Conservation (phyloP, 1,139 yeast genomes). For the Wickerhamomyces sp. region DNA sequence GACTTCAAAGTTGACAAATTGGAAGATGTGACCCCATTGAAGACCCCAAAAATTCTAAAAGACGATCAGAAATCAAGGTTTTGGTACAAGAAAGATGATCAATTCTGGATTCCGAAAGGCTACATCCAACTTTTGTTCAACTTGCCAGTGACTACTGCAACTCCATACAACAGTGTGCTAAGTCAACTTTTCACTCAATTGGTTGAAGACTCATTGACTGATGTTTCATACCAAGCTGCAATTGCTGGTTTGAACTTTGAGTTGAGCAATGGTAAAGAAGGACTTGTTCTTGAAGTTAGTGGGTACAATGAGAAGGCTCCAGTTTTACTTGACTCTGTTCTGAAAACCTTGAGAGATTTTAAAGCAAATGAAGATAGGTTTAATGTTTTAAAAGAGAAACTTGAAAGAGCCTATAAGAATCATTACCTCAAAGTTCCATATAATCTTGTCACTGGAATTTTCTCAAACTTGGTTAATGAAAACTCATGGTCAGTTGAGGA, state of each 20-base stretch:
- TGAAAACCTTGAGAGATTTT: constrained; percentile 48
- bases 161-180: constrained; percentile 52
- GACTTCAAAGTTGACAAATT: constrained; percentile 56
- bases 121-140: constrained; percentile 60
- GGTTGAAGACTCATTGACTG: constrained; percentile 70
- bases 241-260: constrained; percentile 69
- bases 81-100: constrained; percentile 92
- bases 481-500: constrained; percentile 62
- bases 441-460: constrained; percentile 61
- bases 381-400: constrained; percentile 58
- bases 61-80: constrained; percentile 40
- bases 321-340: constrained; percentile 53
- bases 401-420: constrained; percentile 59
- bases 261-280: constrained; percentile 61
- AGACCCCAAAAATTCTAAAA: constrained; percentile 45
- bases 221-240: constrained; percentile 76
- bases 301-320: constrained; percentile 85
- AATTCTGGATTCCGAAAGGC: constrained; percentile 86
- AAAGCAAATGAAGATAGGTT: constrained; percentile 56
- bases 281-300: constrained; percentile 57
- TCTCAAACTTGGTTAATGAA: constrained; percentile 63
- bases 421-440: constrained; percentile 73
- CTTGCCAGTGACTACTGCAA: constrained; percentile 55
- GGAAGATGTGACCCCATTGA: constrained; percentile 32
- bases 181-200: constrained; percentile 63